Conservation (phyloP, 2,329 filamentous ascomycete species). For the Penicillium hesseltinei region DNA sequence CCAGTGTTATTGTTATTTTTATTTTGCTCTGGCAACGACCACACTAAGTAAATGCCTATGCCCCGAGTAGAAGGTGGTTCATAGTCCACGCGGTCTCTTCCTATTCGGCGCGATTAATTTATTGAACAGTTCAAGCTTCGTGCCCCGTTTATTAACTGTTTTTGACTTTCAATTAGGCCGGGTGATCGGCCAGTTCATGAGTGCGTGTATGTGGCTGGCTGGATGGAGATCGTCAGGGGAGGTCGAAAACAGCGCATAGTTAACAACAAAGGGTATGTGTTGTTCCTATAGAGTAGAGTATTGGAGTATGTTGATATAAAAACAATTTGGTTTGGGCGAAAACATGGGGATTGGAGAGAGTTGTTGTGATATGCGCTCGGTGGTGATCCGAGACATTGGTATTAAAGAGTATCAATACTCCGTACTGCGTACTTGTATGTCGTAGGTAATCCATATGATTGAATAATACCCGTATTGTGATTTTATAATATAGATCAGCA, state of each 20-base stretch:
- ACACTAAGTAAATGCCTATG: neutral
- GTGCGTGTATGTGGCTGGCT: neutral
- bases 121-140: neutral
- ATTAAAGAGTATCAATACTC: neutral
- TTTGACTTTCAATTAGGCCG: neutral
- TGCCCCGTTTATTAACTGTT: neutral
- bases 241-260: conserved; percentile 1
- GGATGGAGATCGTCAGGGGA: conserved; percentile 6
- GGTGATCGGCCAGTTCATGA: conserved; percentile 6
- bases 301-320: neutral
- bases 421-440: neutral
- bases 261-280: neutral
- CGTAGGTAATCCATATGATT: neutral
- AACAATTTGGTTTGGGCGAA: neutral
- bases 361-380: neutral
- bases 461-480: neutral
- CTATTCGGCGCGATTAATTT: neutral
- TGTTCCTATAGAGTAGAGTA: neutral
- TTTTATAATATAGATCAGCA: conserved; percentile 19
- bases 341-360: neutral
- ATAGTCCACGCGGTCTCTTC: neutral
- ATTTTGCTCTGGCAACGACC: neutral
- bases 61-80: neutral
- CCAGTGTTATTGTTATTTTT: neutral
- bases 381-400: neutral